phyloP scores from a whole-genome alignment of 2,329 filamentous ascomycete species.

The Nemania bipapillata region DNA sequence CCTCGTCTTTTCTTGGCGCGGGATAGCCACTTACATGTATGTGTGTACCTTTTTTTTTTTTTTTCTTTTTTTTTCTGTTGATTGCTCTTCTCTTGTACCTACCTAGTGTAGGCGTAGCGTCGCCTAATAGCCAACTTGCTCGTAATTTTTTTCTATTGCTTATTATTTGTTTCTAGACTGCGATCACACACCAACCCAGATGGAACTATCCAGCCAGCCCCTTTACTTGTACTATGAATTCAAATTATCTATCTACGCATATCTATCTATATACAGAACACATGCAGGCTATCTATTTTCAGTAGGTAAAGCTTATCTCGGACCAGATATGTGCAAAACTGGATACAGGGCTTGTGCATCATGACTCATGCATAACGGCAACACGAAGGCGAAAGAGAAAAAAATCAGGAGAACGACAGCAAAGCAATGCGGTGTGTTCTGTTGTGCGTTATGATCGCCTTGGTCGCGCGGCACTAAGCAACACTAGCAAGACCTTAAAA shows the following conservation, averaged over 20 bases:
- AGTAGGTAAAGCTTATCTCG: constrained; percentile 16
- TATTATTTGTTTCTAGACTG: neutral
- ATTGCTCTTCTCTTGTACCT: neutral
- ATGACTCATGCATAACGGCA: neutral
- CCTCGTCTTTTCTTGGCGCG: constrained; percentile 22
- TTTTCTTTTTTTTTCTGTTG: neutral
- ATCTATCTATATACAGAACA: neutral
- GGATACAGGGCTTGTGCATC: neutral
- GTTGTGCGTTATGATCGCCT: constrained; percentile 13
- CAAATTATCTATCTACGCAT: constrained; percentile 8
- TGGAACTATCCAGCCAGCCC: neutral
- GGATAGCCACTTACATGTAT: constrained; percentile 12
- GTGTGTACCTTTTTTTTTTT: neutral
- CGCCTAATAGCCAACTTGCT: neutral
- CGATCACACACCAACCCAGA: too few relatives aligned
- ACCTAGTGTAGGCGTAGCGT: neutral
- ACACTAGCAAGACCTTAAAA: constrained; percentile 1
- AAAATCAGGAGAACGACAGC: neutral
- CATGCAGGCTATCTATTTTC: constrained; percentile 19
- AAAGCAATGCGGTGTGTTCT: constrained; percentile 10
- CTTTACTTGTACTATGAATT: neutral
- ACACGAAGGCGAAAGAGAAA: neutral
- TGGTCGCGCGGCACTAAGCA: constrained; percentile 13
- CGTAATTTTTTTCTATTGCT: neutral
- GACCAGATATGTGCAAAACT: constrained; percentile 16